phyloP scores from a whole-genome alignment of 306 rosid species.

The Cicer chorassanicum region DNA sequence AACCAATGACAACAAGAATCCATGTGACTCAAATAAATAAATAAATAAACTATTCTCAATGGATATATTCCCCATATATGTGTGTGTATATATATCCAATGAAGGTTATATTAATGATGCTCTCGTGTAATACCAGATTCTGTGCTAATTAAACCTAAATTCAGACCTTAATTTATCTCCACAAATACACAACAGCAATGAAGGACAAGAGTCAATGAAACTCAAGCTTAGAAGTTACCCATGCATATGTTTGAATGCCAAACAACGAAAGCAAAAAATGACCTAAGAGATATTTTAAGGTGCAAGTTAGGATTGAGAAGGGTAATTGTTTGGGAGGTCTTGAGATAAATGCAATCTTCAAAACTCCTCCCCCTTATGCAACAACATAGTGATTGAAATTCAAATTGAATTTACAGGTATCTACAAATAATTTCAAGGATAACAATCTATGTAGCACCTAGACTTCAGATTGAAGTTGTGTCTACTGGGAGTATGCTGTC shows the following conservation, averaged over 20 bases:
- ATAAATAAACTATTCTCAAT: not conserved
- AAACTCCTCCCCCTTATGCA: not conserved
- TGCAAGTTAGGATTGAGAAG: not conserved
- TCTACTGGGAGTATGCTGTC: too few relatives aligned
- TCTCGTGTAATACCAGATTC: not conserved
- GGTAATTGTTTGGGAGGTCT: not conserved
- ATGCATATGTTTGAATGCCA: conserved; percentile 5
- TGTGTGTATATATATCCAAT: not conserved
- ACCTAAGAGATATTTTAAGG: not conserved
- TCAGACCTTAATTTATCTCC: conserved; percentile 8
- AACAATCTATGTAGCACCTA: too few relatives aligned
- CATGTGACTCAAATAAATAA: not conserved
- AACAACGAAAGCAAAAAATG: not conserved
- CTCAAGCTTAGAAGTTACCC: not conserved
- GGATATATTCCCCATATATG: not conserved
- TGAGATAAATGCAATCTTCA: conserved; percentile 13
- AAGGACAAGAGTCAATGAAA: conserved; percentile 10
- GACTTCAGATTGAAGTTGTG: too few relatives aligned
- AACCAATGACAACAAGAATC: not conserved
- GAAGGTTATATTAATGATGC: not conserved
- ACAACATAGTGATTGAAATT: too few relatives aligned
- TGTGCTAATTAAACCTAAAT: conserved; percentile 2
- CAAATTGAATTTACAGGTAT: not conserved
- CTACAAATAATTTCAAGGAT: not conserved
- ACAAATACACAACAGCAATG: not conserved